These are phyloP conservation scores for Cymbidium sinense DNA, from an alignment of 106 monocot genomes.

Conservation along the genomic window DNA sequence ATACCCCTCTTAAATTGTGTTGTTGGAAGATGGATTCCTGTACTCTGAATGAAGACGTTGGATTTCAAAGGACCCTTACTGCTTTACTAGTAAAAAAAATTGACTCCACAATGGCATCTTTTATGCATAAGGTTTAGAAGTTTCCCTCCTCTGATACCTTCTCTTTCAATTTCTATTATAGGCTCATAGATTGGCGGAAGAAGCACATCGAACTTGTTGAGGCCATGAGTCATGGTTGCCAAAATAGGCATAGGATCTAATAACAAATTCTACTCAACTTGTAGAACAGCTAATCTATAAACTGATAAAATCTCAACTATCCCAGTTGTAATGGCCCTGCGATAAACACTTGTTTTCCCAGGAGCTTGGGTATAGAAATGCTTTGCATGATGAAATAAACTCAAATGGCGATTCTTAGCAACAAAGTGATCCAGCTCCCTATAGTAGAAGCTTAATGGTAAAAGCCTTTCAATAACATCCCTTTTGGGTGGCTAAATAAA, in stretches of 20 bases:
- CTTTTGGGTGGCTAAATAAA: slow-evolving; percentile 85
- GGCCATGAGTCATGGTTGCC: slow-evolving; percentile 72
- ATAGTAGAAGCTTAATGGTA: slow-evolving; percentile 89
- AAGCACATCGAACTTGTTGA: slow-evolving; percentile 86
- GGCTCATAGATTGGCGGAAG: slow-evolving; percentile 82
- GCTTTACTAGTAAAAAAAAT: too few species aligned
- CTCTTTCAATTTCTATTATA: slow-evolving; percentile 69
- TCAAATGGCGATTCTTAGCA: slow-evolving; percentile 57
- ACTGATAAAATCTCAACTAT: slow-evolving; percentile 88
- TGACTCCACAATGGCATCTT: slow-evolving; percentile 93
- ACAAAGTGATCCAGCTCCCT: slow-evolving; percentile 81
- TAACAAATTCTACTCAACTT: slow-evolving; percentile 90
- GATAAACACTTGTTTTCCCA: slow-evolving; percentile 54
- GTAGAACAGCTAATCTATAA: slow-evolving; percentile 78
- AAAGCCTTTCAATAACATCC: slow-evolving; percentile 71
- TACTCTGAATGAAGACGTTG: too few species aligned
- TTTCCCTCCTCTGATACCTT: slow-evolving; percentile 87
- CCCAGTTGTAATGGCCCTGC: slow-evolving; percentile 91
- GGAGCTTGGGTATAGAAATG: slow-evolving; percentile 6
- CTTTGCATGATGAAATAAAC: slow-evolving; percentile 29
- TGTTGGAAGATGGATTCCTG: too few species aligned
- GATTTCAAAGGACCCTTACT: too few species aligned
- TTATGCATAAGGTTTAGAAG: slow-evolving; percentile 85
- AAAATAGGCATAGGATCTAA: slow-evolving; percentile 83
- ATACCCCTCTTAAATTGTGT: too few species aligned